Base-by-base conservation (phyloP, 2,329 filamentous ascomycete species). In the Pseudocercospora fuligena region DNA sequence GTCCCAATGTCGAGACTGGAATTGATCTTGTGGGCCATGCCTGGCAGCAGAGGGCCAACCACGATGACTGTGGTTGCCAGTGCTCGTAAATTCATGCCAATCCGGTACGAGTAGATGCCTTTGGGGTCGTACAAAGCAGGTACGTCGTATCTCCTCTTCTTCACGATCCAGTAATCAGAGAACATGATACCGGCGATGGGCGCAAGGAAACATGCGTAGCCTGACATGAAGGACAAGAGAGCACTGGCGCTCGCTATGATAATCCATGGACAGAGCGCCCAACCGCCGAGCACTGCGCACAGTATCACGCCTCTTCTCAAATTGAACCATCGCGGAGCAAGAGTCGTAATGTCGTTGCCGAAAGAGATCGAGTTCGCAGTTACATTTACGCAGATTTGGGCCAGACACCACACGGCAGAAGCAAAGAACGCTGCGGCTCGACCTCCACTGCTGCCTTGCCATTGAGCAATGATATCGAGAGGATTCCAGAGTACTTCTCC, bases 221-320 rank as follows among this genome's bases (percentile, higher is more conserved):
- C 88, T 60, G 29, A 69, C 62, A 63, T 69, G 67, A 73, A 73
- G 12, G 57, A 66, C 40, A 89, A 78, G 71, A 90, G 87, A 0
- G 84, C 87, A 1, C 77, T 75, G 1, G 87, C 88, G 0, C 85
- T 87, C 31, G 77, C 81, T 27, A 90, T 79, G 64, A 90, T 89
- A 78, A 88, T 89, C 88, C 88, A 90, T 1, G 87, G 88, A 0
- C 88, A 86, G 16, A 89, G 80, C 2, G 82, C 82, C 87, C 86
- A 89, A 21, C 66, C 67, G 12, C 78, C 80, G 3, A 85, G 74
- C 1, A 84, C 66, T 0, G 81, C 78, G 12, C 79, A 81, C 56
- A 87, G 75, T 60, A 83, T 81, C 5, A 80, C 79, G 0, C 75
- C 75, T 16, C 74, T 70, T 3, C 71, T 62, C 63, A 74, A 72